Evolutionary conservation across 257 asterid species (phyloP).

Genomic region (Linderniella brevidens): DNA sequence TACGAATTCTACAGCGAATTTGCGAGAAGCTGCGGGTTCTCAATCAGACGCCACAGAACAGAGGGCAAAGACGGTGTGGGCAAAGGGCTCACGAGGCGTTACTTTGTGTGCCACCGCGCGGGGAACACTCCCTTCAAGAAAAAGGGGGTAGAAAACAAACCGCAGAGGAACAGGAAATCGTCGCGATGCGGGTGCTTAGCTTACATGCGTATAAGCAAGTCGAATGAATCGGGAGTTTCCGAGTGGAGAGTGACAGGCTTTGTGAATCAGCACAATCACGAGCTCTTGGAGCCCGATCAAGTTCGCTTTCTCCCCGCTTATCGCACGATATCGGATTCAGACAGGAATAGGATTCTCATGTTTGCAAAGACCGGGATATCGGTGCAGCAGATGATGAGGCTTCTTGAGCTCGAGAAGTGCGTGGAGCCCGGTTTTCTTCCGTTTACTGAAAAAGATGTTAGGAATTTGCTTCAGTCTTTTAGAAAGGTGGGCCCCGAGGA

Average conservation of each 20-base stretch:
- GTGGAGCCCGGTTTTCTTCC: conserved; percentile 90
- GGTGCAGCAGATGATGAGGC: conserved; percentile 96
- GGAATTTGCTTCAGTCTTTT: conserved; percentile 84
- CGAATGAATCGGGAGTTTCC: conserved; percentile 53
- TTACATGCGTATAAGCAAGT: conserved; percentile 88
- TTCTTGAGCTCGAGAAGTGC: conserved; percentile 80
- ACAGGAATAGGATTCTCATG: conserved; percentile 76
- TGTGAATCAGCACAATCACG: conserved; percentile 88
- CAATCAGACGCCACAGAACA: conserved; percentile 87
- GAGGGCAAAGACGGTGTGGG: conserved; percentile 98
- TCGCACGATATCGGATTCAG: conserved; percentile 84
- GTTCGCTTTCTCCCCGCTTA: conserved; percentile 98
- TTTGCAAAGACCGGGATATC: conserved; percentile 95
- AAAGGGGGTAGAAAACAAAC: conserved; percentile 42
- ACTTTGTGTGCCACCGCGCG: conserved; percentile 96
- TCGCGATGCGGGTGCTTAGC: conserved; percentile 98
- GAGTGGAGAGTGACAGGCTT: conserved; percentile 95
- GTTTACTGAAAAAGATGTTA: conserved; percentile 91
- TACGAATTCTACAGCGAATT: conserved; percentile 81
- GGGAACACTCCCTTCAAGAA: conserved; percentile 89
- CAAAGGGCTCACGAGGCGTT: conserved; percentile 93
- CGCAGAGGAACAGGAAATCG: conserved; percentile 85
- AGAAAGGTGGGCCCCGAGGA: conserved; percentile 81
- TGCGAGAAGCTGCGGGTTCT: conserved; percentile 78
- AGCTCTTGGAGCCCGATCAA: conserved; percentile 87